Evolutionary conservation across 208 protist genomes (phyloP).

Genomic region (Trypanosoma mega): DNA sequence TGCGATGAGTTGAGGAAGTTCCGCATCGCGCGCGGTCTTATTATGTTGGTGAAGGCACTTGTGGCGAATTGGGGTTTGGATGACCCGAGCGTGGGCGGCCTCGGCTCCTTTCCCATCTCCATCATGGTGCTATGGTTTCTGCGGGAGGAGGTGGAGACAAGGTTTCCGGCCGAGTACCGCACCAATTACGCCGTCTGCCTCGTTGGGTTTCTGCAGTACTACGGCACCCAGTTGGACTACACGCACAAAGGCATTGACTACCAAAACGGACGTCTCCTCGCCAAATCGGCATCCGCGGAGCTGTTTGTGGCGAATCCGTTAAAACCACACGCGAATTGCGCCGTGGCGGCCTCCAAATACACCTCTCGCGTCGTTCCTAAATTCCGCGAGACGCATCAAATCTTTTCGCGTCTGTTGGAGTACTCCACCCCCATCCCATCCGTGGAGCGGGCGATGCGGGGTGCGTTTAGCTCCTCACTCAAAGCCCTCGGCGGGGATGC

Average conservation of each 20-base stretch:
- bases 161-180: conserved; percentile 38
- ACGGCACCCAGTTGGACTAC: conserved; percentile 64
- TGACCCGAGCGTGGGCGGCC: conserved; percentile 77
- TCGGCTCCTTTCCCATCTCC: conserved; percentile 83
- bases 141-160: conserved; percentile 35
- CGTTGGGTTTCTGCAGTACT: conserved; percentile 77
- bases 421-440: not conserved
- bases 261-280: conserved; percentile 41
- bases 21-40: conserved; percentile 67
- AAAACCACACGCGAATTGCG: conserved; percentile 55
- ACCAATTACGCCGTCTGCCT: conserved; percentile 55
- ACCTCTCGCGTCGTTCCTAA: conserved; percentile 40
- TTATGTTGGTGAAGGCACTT: conserved; percentile 74
- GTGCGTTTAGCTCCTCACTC: conserved; percentile 26
- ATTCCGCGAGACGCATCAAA: conserved; percentile 43
- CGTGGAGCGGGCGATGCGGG: conserved; percentile 16
- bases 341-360: conserved; percentile 58
- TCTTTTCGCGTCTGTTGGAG: conserved; percentile 36
- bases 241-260: conserved; percentile 62
- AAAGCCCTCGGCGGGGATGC: not conserved
- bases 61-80: conserved; percentile 52
- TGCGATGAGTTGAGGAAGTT: conserved; percentile 66
- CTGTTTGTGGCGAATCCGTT: conserved; percentile 79
- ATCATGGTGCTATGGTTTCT: conserved; percentile 84
- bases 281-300: conserved; percentile 39